Evolutionary conservation across 1,139 yeast species (phyloP), one percentile per base, ranked within the genome.

Genomic region (Insectozyma bohioensis): DNA sequence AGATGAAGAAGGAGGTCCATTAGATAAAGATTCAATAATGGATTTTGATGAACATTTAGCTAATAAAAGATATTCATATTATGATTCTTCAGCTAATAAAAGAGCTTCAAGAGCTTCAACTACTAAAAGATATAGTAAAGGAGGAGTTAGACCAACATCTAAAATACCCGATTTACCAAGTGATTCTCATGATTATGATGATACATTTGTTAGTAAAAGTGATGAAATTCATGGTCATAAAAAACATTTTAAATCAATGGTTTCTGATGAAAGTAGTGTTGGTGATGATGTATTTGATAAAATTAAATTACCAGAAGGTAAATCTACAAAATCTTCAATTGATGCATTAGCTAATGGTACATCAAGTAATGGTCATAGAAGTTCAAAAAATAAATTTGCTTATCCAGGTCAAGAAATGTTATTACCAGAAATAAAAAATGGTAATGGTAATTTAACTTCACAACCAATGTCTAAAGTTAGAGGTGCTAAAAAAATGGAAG

Each of bases 41-140:
- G 74, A 67, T 42, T 63, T 67, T 38, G 72, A 67, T 28, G 72
- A 65, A 33, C 72, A 67, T 37, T 52, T 65, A 39, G 67, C 69
- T 5, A 56, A 53, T 40, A 66, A 63, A 46, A 56, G 73, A 40
- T 44, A 61, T 8, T 63, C 71, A 9, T 64, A 64, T 41, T 64
- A 64, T 41, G 52, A 57, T 25, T 41, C 48, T 16, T 33, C 48
- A 2, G 41, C 46, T 30, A 40, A 45, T 30, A 50, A 58, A 12
- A 47, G 45, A 26, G 56, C 56, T 26, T 46, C 58, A 8, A 41
- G 52, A 26, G 47, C 48, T 12, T 50, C 51, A 13, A 51, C 52
- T 5, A 54, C 50, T 13, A 52, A 47, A 32, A 47, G 56, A 37
- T 38, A 48, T 28, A 45, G 51, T 13, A 47, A 45, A 35, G 36